These are phyloP conservation scores for Prunus fruticosa DNA, from an alignment of 306 rosid species.

Conservation along the genomic window DNA sequence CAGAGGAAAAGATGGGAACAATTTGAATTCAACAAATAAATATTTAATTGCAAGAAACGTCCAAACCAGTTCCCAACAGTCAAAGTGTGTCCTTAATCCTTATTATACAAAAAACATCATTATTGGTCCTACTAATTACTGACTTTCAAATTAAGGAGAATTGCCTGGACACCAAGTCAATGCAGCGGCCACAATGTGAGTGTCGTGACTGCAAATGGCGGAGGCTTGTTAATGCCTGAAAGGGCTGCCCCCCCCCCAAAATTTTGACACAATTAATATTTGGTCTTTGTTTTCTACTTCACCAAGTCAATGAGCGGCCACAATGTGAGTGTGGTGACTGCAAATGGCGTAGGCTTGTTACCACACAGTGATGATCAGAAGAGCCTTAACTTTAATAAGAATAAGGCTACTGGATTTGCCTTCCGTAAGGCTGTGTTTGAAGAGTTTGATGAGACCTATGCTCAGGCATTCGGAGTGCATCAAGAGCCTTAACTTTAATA, in stretches of 20 bases:
- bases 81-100: background rate
- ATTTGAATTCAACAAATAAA: background rate
- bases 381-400: slow-evolving; percentile 51
- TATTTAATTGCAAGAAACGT: background rate
- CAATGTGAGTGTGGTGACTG: no score
- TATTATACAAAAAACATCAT: no score
- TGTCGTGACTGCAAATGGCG: no score
- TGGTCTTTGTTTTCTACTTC: no score
- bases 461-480: slow-evolving; percentile 83
- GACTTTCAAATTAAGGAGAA: background rate
- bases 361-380: slow-evolving; percentile 47
- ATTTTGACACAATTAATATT: no score
- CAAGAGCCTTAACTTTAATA: no score
- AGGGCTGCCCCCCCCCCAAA: no score
- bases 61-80: background rate
- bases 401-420: slow-evolving; percentile 57
- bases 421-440: slow-evolving; percentile 73
- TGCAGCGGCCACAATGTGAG: no score
- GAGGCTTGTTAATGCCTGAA: no score
- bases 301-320: no score
- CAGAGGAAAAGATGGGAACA: background rate
- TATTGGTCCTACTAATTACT: background rate
- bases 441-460: slow-evolving; percentile 91
- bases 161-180: background rate
- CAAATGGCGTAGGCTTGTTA: no score